A percentile compares a stretch with the other conserved stretches of the same genome.
These are phyloP conservation scores for Streptanthus diversifolius DNA, from an alignment of 345 rosid species.

Conservation along the genomic window DNA sequence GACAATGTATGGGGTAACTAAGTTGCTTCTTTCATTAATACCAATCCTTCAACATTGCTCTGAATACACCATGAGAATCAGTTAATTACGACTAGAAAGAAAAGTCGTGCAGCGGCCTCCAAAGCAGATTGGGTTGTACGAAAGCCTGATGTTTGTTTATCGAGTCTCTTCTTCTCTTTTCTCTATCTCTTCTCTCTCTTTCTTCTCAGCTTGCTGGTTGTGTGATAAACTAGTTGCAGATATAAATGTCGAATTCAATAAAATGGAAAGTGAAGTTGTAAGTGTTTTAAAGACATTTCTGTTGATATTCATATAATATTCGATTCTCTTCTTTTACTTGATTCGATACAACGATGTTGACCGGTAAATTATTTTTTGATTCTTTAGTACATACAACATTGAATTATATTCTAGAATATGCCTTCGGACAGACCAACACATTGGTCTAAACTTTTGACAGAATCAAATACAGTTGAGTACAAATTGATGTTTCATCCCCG, in stretches of 20 bases:
- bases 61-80: neutral
- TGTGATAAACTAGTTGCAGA: constrained; percentile 8
- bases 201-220: constrained; percentile 12
- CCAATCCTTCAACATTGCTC: constrained; percentile 4
- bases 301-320: neutral
- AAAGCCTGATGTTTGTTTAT: constrained; percentile 11
- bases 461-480: neutral
- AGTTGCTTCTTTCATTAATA: neutral
- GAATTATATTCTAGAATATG: neutral
- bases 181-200: neutral
- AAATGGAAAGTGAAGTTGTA: constrained; percentile 9
- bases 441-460: neutral
- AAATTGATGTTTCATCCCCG: constrained; percentile 3
- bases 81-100: neutral
- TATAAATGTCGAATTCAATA: constrained; percentile 6
- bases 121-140: neutral
- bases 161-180: constrained; percentile 17
- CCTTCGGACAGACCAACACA: neutral
- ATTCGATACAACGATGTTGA: neutral
- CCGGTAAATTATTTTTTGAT: neutral
- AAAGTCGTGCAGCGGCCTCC: constrained; percentile 2
- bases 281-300: constrained; percentile 11
- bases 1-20: constrained; percentile 80
- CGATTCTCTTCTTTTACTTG: neutral
- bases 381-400: constrained; percentile 4